phyloP scores from a whole-genome alignment of 441 rosid species.

The Aleurites moluccanus region DNA sequence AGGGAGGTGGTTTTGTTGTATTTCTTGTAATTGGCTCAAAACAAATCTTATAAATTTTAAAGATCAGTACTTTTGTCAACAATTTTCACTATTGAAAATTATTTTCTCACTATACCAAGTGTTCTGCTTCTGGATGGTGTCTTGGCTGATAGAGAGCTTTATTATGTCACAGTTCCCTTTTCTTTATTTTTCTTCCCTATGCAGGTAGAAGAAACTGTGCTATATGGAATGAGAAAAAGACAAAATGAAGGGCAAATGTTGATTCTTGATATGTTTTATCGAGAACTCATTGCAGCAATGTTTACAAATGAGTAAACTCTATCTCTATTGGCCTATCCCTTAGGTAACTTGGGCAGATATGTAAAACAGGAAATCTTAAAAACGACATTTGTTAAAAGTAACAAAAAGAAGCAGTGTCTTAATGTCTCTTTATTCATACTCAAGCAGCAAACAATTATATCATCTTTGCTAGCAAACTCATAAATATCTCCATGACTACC shows the following conservation, averaged over 20 bases:
- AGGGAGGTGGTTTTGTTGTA: not conserved
- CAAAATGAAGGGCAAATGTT: not conserved
- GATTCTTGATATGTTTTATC: not conserved
- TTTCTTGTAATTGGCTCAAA: not conserved
- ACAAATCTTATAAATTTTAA: not conserved
- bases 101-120: not conserved
- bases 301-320: not conserved
- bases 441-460: conserved; percentile 75
- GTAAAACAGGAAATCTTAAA: not conserved
- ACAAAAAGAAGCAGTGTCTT: conserved; percentile 24
- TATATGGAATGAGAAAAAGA: not conserved
- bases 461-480: conserved; percentile 69
- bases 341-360: not conserved
- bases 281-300: not conserved
- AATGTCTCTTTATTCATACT: conserved; percentile 70
- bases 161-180: not conserved
- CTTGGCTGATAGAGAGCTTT: not conserved
- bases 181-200: not conserved
- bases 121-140: not conserved
- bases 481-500: conserved; percentile 72
- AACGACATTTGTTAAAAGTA: conserved; percentile 12
- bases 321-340: not conserved
- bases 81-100: not conserved
- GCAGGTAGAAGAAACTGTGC: not conserved
- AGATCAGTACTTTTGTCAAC: not conserved